phyloP scores from a whole-genome alignment of 352 stramenopile species.

The Elongisporangium prolatum region DNA sequence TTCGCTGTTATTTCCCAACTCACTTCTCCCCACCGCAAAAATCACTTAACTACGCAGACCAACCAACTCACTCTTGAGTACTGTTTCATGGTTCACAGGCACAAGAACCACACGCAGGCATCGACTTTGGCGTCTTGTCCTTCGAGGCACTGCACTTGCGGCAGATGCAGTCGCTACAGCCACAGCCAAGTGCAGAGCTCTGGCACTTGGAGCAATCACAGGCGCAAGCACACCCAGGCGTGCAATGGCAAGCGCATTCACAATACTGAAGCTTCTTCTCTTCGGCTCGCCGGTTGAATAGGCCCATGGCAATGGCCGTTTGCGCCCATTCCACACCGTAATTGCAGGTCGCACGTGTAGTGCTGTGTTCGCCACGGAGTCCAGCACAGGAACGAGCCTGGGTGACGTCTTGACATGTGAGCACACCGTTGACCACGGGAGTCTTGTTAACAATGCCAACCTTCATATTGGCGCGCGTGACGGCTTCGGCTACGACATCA shows the following conservation, averaged over 20 bases:
- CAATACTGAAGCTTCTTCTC: conserved; percentile 1
- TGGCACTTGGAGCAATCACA: neutral
- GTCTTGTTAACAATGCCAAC: conserved; percentile 11
- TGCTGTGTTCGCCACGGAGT: neutral
- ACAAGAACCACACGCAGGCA: neutral
- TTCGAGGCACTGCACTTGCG: neutral
- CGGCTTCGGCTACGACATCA: conserved; percentile 8
- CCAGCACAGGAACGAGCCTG: conserved; percentile 8
- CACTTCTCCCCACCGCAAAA: neutral
- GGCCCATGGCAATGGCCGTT: conserved; percentile 88
- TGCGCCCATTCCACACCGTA: conserved; percentile 78
- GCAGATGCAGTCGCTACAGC: neutral
- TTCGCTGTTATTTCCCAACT: neutral
- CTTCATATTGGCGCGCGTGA: conserved; percentile 14
- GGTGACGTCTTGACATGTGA: conserved; percentile 7
- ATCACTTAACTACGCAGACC: neutral
- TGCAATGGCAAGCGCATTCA: conserved; percentile 4
- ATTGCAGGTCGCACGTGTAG: neutral
- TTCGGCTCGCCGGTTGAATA: neutral
- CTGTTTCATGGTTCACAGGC: neutral
- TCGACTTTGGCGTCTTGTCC: neutral
- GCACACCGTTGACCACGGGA: conserved; percentile 11
- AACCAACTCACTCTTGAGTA: neutral
- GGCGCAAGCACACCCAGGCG: neutral
- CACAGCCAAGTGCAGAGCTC: neutral